Base-by-base conservation (phyloP, 306 rosid species). In the Hylodesmum podocarpum region DNA sequence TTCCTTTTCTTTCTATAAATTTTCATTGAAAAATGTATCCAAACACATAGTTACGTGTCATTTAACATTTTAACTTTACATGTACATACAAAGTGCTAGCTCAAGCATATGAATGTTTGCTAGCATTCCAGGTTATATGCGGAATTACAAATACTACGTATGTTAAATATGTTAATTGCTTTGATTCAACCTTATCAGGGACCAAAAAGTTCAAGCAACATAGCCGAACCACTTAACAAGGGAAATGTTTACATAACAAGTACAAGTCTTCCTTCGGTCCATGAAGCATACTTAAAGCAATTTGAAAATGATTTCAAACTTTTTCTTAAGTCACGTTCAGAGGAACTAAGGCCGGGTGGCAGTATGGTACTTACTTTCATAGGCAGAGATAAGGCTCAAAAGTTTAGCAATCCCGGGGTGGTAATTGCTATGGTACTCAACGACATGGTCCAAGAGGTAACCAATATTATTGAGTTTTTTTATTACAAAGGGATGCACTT, bases 401-500 rank as follows among this genome's bases (percentile, higher is more conserved):
- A 85, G n/a, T 72, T 80, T 4, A 40, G 13, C 1, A 44, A 15
- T 40, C 14, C 68, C 14, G 55, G 28, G 29, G 87, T 37, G 21
- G 15, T 71, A 1, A 21, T 88, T 8, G 88, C 84, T 18, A 7
- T 36, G 14, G 84, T 81, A 51, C 82, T 90, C 1, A 54, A 77
- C 15, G 82, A 86, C 51, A 78, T 90, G 90, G 82, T 76, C 67
- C 41, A 19, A 18, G 84, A 90, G 86, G 95, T 87, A 40, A 47
- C n/a, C 8, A 1, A 33, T n/a, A n/a, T n/a, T 33, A 25, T 33
- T 33, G 0, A 43, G 40, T n/a, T n/a, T n/a, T n/a, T n/a, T n/a
- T n/a, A n/a, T n/a, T 46, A 44, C 8, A 7, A 1, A 43, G n/a
- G 19, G 7, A 5, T 44, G 51, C 2, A 4, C 21, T 44, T 14